Conservation (phyloP, 2,329 filamentous ascomycete species). For the Arthrobotrys sinensis region DNA sequence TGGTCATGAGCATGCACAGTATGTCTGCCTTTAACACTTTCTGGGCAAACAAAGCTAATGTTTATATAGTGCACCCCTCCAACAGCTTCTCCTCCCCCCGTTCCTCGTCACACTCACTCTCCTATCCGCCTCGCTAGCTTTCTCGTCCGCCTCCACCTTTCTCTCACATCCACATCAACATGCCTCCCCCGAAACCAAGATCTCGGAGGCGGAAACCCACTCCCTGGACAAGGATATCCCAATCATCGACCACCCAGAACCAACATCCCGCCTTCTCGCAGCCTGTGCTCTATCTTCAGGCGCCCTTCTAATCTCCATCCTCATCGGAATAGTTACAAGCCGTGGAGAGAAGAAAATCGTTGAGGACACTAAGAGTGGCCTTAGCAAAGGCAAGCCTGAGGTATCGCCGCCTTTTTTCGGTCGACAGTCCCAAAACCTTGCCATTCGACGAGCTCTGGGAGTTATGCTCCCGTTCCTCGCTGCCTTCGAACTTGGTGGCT, state of each 20-base stretch:
- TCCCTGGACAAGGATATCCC: neutral
- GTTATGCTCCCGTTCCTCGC: slow-evolving; percentile 58
- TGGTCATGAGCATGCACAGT: slow-evolving; percentile 31
- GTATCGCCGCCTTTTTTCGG: slow-evolving; percentile 27
- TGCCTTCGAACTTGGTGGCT: slow-evolving; percentile 56
- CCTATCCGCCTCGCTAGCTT: slow-evolving; percentile 58
- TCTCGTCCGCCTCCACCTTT: slow-evolving; percentile 58
- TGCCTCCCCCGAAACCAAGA: neutral
- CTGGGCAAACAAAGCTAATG: neutral
- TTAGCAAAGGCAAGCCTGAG: slow-evolving; percentile 25
- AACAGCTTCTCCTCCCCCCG: slow-evolving; percentile 29
- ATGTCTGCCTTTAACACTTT: slow-evolving; percentile 2
- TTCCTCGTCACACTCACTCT: slow-evolving; percentile 54
- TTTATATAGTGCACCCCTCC: slow-evolving; percentile 23
- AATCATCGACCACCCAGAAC: slow-evolving; percentile 18
- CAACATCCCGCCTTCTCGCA: slow-evolving; percentile 46
- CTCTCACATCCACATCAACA: slow-evolving; percentile 57
- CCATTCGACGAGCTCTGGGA: slow-evolving; percentile 31
- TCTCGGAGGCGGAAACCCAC: neutral
- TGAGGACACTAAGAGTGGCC: slow-evolving; percentile 31
- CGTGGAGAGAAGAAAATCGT: slow-evolving; percentile 25
- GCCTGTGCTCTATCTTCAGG: slow-evolving; percentile 59
- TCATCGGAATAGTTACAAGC: slow-evolving; percentile 50
- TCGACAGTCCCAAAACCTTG: slow-evolving; percentile 14
- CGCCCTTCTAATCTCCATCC: slow-evolving; percentile 37